phyloP scores from a whole-genome alignment of 192 early-diverging fungal genomes.

The Coemansia nantahalensis region DNA sequence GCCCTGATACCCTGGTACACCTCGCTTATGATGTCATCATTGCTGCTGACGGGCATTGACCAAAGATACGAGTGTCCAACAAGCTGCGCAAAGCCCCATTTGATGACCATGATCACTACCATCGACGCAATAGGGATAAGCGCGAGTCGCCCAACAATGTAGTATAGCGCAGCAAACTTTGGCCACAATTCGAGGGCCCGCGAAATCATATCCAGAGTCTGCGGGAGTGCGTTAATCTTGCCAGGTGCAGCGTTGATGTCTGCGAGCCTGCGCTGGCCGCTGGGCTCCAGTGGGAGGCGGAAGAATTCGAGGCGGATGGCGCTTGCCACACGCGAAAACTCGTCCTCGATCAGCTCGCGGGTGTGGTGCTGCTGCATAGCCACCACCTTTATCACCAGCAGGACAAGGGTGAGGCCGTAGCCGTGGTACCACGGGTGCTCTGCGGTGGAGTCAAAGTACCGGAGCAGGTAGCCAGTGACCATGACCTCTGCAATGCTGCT shows the following conservation, averaged over 20 bases:
- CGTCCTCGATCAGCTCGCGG: slow-evolving; percentile 2
- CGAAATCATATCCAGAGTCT: no score
- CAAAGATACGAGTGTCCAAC: slow-evolving; percentile 18
- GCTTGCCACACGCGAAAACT: no score
- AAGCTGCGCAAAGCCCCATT: slow-evolving; percentile 3
- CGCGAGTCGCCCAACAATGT: slow-evolving; percentile 21
- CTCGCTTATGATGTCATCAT: slow-evolving; percentile 14
- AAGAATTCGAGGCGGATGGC: slow-evolving; percentile 32
- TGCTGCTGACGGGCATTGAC: neutral
- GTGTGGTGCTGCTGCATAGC: slow-evolving; percentile 2
- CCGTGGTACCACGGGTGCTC: slow-evolving; percentile 25
- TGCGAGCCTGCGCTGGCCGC: neutral
- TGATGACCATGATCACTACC: neutral
- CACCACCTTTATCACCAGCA: neutral
- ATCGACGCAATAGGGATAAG: slow-evolving; percentile 14
- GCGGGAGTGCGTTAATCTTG: neutral
- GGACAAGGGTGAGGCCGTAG: slow-evolving; percentile 1
- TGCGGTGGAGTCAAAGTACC: slow-evolving; percentile 20
- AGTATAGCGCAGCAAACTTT: slow-evolving; percentile 12
- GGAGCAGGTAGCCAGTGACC: slow-evolving; percentile 11
- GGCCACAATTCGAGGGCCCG: slow-evolving; percentile 1
- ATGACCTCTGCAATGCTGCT: neutral
- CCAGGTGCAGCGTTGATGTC: neutral
- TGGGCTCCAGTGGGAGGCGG: slow-evolving; percentile 18
- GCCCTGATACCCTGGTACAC: slow-evolving; percentile 26